Evolutionary conservation across 73 alveolate genomes (phyloP), one percentile per base, ranked within the genome.

Genomic region (Stentor coeruleus): DNA sequence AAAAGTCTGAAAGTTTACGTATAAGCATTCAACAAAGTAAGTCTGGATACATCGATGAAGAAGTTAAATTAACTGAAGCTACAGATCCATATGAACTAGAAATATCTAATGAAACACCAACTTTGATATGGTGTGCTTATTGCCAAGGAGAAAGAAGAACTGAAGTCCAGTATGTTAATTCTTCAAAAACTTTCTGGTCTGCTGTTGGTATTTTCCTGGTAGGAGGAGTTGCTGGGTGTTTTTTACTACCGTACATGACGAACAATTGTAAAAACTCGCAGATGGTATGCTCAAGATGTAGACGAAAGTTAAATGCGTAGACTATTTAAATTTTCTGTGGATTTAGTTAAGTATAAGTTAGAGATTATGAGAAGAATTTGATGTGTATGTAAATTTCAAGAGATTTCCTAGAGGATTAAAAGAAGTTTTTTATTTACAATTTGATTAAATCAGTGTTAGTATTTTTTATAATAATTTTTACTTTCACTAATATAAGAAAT

Each of bases 201-300:
- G 36, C 79, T 1, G 79, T 66, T 66, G 79, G 79, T 14, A 66
- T 66, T 0, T 66, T 66, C 41, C 33, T 66, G 37, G 79, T 40
- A 20, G 79, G 79, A 1, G 79, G 79, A 26, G 79, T 66, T 26
- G n/a, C 37, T 66, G 79, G 79, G 41, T 66, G 79, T 31, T 66
- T 20, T 66, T 11, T 66, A 66, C 2, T 33, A 31, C 79, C 79
- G 42, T 66, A 66, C 33, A 26, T 20, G 36, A 66, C 39, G 14
- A 20, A 66, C 33, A 66, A 66, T 28, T 66, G 79, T 40, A 66
- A 66, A 40, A 40, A 20, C 37, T 28, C 37, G 36, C n/a, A 33
- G 33, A 20, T 66, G 36, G 39, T 33, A 20, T 66, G 79, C 37
- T 31, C n/a, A 20, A 66, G 0, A 20, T 66, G 79, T 31, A 33